Evolutionary conservation across 2,329 filamentous ascomycete species (phyloP), one percentile per base, ranked within the genome.

Genomic region (Xylariaceae sp.): DNA sequence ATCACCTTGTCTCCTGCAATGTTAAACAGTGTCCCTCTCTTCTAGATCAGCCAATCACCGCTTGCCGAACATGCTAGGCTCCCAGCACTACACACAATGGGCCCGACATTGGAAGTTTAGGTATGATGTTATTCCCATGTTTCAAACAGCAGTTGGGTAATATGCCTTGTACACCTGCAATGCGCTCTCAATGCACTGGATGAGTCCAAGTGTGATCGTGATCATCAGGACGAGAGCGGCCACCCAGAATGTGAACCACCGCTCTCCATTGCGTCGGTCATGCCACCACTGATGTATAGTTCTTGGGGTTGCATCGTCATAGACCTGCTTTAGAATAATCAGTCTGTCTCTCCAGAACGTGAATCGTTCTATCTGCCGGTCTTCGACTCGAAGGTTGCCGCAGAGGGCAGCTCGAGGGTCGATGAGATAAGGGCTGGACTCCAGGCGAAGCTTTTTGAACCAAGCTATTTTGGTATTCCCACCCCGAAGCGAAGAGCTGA

Each of bases 211-310:
- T 37, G 75, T 65, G 9, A 73, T 65, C 1, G 72, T 77, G 24
- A 76, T 64, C 26, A 65, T 31, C 0, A 78, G 24, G 1, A 79
- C 46, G 0, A 76, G 14, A 3, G 78, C 66, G 0, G 75, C 77
- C 4, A 79, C 69, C 78, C 78, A 81, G 50, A 80, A 76, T 1
- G 74, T 78, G 50, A 74, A 79, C 75, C 76, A 79, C 43, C 79
- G 76, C 0, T 74, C 72, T 0, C 73, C 68, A 28, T 76, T 75
- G 3, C 78, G 60, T 4, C 72, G 57, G 54, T 79, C 77, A 52
- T 72, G 62, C 77, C 78, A 80, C 74, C 73, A 78, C 43, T 79
- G 73, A 0, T 63, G 65, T 0, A 79, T 31, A 0, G 67, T 73
- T 26, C 61, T 63, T 3, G 75, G 70, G 45, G 68, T 58, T 5